These are phyloP conservation scores for Tolypocladium paradoxum DNA, from an alignment of 2,329 filamentous ascomycete species.

Conservation along the genomic window DNA sequence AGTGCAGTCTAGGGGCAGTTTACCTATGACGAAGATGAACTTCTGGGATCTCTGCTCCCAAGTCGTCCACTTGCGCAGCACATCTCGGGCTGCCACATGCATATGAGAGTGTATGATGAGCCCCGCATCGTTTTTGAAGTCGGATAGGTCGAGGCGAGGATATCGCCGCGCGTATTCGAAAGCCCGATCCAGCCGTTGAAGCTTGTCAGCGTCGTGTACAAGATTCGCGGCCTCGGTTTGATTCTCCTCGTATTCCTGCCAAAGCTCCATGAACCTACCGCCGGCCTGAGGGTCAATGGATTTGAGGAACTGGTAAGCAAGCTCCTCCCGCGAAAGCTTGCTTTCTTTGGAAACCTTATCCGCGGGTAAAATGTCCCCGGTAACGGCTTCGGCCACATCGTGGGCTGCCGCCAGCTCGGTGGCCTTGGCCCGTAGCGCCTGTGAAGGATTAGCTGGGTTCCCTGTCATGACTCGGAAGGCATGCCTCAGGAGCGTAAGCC, in stretches of 20 bases:
- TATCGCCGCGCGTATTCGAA: not conserved
- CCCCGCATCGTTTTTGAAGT: not conserved
- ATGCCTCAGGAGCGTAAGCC: too few species aligned
- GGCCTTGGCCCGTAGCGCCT: not conserved
- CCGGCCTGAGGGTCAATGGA: not conserved
- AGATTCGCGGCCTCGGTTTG: not conserved
- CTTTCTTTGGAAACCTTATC: not conserved
- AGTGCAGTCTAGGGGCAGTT: not conserved
- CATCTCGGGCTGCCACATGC: not conserved
- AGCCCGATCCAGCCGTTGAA: not conserved
- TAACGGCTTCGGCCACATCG: not conserved
- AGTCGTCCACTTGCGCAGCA: not conserved
- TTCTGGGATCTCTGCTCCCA: not conserved
- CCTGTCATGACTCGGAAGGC: too few species aligned
- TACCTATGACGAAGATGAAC: not conserved
- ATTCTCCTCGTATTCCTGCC: not conserved
- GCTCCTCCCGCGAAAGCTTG: not conserved
- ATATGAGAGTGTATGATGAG: not conserved
- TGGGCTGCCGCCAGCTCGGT: not conserved
- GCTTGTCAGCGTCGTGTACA: not conserved
- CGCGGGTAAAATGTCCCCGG: not conserved
- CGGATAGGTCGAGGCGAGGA: not conserved
- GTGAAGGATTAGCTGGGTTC: too few species aligned
- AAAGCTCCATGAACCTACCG: not conserved
- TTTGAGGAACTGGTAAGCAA: not conserved